A percentile compares a stretch with the other conserved stretches of the same genome.
Conservation (phyloP, 192 early-diverging fungal species). For the Allomyces macrogynus region DNA sequence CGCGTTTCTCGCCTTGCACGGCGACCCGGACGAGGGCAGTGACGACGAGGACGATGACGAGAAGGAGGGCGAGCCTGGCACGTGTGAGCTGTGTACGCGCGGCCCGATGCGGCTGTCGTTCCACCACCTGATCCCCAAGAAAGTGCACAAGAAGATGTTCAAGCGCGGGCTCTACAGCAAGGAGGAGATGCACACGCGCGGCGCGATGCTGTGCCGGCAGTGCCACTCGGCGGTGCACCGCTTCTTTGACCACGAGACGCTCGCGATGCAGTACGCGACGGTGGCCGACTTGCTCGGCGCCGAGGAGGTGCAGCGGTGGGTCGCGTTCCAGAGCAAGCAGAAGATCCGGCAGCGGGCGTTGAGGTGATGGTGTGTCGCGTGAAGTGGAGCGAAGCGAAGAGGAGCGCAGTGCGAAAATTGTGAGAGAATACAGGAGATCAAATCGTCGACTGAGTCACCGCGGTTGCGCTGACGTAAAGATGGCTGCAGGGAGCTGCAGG, state of each 20-base stretch:
- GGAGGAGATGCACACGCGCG: constrained; percentile 9
- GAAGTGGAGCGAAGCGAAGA: too few species aligned
- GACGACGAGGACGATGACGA: constrained; percentile 8
- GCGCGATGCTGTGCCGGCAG: constrained; percentile 11
- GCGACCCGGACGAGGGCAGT: background rate
- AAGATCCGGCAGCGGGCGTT: background rate
- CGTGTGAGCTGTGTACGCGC: constrained; percentile 12
- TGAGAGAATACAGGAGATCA: too few species aligned
- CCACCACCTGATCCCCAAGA: constrained; percentile 16
- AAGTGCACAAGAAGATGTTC: constrained; percentile 7
- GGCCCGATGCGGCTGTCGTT: constrained; percentile 12
- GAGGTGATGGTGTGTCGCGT: background rate
- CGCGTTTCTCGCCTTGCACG: background rate
- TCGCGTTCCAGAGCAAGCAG: constrained; percentile 2
- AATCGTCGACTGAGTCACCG: too few species aligned
- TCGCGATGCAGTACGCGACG: constrained; percentile 12
- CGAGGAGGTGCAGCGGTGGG: constrained; percentile 10
- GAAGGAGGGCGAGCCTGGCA: constrained; percentile 4
- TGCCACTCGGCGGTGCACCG: constrained; percentile 15
- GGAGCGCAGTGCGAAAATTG: too few species aligned
- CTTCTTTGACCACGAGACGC: constrained; percentile 7
- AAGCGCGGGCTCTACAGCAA: constrained; percentile 6
- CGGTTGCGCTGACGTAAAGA: too few species aligned
- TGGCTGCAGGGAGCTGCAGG: too few species aligned
- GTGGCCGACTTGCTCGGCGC: constrained; percentile 10